phyloP scores from a whole-genome alignment of 2,329 filamentous ascomycete species.

The Aspergillus udagawae region DNA sequence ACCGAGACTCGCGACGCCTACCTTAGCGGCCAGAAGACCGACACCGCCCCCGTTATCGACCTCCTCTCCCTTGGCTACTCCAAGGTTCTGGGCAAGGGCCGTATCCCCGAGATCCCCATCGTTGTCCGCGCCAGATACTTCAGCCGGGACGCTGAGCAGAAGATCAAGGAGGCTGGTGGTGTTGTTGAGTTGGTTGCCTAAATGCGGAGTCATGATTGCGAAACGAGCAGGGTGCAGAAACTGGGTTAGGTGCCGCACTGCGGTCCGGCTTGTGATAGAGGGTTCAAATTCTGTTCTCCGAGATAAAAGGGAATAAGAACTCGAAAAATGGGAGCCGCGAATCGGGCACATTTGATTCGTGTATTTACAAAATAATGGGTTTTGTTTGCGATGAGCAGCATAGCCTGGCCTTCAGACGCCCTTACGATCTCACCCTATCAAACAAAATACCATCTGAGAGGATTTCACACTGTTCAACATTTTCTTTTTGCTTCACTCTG shows the following conservation, averaged over 20 bases:
- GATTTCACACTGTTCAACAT: slow-evolving; percentile 17
- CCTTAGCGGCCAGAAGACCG: slow-evolving; percentile 72
- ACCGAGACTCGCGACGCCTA: slow-evolving; percentile 90
- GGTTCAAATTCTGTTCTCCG: slow-evolving; percentile 22
- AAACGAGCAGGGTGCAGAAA: slow-evolving; percentile 12
- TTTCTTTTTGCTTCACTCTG: slow-evolving; percentile 10
- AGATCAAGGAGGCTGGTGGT: slow-evolving; percentile 97
- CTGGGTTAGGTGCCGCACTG: slow-evolving; percentile 26
- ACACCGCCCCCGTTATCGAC: slow-evolving; percentile 96
- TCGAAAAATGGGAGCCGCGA: slow-evolving; percentile 27
- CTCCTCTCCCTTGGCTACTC: slow-evolving; percentile 96
- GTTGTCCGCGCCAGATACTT: slow-evolving; percentile 95
- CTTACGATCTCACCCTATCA: slow-evolving; percentile 35
- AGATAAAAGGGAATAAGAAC: slow-evolving; percentile 23
- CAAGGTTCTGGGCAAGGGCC: slow-evolving; percentile 98
- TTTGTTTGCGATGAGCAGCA: slow-evolving; percentile 36
- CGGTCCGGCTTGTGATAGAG: slow-evolving; percentile 28
- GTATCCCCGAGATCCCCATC: slow-evolving; percentile 85
- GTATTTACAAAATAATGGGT: slow-evolving; percentile 33
- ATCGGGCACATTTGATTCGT: slow-evolving; percentile 24
- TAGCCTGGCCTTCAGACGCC: slow-evolving; percentile 34
- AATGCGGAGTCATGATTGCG: slow-evolving; percentile 33
- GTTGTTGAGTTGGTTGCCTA: slow-evolving; percentile 94
- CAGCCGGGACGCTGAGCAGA: slow-evolving; percentile 93
- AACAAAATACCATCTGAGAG: slow-evolving; percentile 35